Evolutionary conservation across 2,329 filamentous ascomycete species (phyloP).

Genomic region (Penicillium hesseltinei): DNA sequence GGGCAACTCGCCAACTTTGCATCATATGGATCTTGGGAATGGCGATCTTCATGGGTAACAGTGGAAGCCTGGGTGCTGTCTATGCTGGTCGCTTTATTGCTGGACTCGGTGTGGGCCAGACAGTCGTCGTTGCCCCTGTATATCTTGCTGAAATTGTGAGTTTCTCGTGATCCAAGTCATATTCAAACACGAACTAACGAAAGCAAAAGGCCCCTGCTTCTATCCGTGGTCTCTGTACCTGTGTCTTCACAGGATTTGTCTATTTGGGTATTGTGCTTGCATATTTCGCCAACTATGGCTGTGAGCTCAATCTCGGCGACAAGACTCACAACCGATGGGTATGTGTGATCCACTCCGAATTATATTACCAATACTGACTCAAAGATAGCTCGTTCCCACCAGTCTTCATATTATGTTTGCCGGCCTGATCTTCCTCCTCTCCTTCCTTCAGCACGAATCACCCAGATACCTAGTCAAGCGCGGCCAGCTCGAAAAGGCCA

Average conservation of each 20-base stretch:
- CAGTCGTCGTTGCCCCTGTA: conserved; percentile 55
- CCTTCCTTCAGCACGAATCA: conserved; percentile 67
- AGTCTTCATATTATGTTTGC: conserved; percentile 76
- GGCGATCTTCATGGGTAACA: conserved; percentile 45
- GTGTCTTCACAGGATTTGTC: conserved; percentile 67
- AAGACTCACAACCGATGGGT: conserved; percentile 49
- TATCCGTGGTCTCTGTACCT: conserved; percentile 71
- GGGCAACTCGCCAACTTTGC: conserved; percentile 43
- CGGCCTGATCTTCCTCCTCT: conserved; percentile 66
- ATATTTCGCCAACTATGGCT: conserved; percentile 72
- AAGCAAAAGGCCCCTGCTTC: conserved; percentile 54
- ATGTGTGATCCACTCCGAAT: conserved; percentile 34
- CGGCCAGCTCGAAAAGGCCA: conserved; percentile 53
- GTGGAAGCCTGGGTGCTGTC: conserved; percentile 40
- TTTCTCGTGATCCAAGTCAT: not conserved
- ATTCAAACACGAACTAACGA: not conserved
- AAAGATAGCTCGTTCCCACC: conserved; percentile 57
- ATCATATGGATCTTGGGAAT: conserved; percentile 44
- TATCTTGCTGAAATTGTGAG: conserved; percentile 68
- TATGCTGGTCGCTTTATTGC: conserved; percentile 48
- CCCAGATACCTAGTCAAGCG: conserved; percentile 69
- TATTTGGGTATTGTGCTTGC: conserved; percentile 69
- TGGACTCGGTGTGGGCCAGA: conserved; percentile 45
- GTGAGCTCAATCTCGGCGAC: conserved; percentile 51
- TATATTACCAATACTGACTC: conserved; percentile 4